These are phyloP conservation scores for Ascochyta clinopodiicola DNA, from an alignment of 2,329 filamentous ascomycete species.

Conservation along the genomic window DNA sequence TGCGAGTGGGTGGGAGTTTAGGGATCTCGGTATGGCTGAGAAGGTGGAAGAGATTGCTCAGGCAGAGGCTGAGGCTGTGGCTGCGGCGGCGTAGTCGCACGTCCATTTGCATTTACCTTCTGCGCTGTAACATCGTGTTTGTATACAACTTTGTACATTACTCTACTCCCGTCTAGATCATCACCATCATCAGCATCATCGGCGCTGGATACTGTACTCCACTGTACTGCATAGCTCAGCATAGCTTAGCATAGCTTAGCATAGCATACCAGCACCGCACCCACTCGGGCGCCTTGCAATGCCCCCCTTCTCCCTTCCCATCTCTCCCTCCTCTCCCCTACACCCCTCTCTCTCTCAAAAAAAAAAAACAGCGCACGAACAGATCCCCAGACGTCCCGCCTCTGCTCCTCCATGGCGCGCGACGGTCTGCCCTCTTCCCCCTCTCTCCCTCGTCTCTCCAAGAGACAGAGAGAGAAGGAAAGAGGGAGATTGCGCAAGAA, in stretches of 20 bases:
- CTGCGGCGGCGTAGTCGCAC: background rate
- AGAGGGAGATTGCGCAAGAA: slow-evolving; percentile 15
- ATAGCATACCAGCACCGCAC: no score
- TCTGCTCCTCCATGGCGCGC: background rate
- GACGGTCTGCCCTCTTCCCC: background rate
- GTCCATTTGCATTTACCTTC: background rate
- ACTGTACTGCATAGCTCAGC: background rate
- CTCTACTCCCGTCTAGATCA: background rate
- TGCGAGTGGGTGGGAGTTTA: slow-evolving; percentile 73
- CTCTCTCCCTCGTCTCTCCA: no score
- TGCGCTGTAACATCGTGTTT: background rate
- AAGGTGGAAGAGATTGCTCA: slow-evolving; percentile 33
- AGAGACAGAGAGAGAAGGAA: background rate
- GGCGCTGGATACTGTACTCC: background rate
- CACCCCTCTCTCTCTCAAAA: background rate
- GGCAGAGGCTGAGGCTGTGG: background rate
- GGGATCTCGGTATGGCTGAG: slow-evolving; percentile 70
- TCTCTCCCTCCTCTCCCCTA: background rate
- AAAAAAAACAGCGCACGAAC: slow-evolving; percentile 3
- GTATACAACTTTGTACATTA: slow-evolving; percentile 9
- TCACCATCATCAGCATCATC: background rate
- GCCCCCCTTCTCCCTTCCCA: background rate
- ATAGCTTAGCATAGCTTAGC: no score
- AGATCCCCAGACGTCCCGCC: slow-evolving; percentile 6
- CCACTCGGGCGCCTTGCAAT: no score